Conservation (phyloP, 345 rosid genomes). For the Citrus glauca region DNA sequence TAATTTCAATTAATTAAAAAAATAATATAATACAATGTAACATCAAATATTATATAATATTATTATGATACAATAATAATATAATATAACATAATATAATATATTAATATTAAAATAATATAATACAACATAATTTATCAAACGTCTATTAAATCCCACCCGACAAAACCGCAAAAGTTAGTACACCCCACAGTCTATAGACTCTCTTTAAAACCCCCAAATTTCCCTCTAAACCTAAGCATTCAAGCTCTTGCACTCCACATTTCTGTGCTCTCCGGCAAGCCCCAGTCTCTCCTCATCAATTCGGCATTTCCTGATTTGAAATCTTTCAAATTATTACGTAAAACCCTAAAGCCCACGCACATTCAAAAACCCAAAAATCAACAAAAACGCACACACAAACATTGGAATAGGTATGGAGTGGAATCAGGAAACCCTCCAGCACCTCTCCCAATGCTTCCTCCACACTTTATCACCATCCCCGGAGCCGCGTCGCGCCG, state of each 20-base stretch:
- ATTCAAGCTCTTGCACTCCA: neutral
- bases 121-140: too few species aligned
- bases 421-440: conserved; percentile 61
- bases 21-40: too few species aligned
- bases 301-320: neutral
- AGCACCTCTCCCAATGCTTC: conserved; percentile 77
- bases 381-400: too few species aligned
- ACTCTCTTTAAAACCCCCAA: neutral
- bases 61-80: too few species aligned
- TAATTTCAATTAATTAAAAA: too few species aligned
- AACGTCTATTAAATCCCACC: too few species aligned
- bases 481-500: conserved; percentile 82
- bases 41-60: too few species aligned
- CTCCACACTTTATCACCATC: conserved; percentile 71
- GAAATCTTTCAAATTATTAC: neutral
- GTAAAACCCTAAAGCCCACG: neutral
- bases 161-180: too few species aligned
- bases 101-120: too few species aligned
- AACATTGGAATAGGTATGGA: conserved; percentile 34
- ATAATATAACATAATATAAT: too few species aligned
- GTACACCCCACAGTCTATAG: neutral
- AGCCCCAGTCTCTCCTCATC: neutral
- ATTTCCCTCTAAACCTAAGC: conserved; percentile 18
- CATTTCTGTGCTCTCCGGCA: neutral
- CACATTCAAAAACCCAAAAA: conserved; percentile 9